These are phyloP conservation scores for Aristolochia fimbriata DNA, from an alignment of 164 flowering plant genomes.

Conservation along the genomic window DNA sequence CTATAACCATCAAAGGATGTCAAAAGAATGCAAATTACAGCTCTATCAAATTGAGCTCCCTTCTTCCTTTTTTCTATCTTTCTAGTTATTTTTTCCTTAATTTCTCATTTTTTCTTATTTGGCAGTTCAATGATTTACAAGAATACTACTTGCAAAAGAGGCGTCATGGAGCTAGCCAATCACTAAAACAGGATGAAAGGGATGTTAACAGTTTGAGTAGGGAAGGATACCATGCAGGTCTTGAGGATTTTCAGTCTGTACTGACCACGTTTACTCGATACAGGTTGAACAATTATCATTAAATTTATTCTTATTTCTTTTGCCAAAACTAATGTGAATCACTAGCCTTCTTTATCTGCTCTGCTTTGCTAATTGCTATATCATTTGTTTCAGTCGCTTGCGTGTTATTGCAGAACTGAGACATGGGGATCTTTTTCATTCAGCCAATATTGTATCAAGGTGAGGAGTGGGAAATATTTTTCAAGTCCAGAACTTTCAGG, in stretches of 20 bases:
- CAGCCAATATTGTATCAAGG: constrained; percentile 97
- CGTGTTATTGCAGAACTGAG: constrained; percentile 90
- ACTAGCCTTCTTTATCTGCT: neutral
- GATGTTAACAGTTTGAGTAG: constrained; percentile 30
- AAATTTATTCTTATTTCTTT: neutral
- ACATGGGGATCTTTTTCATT: constrained; percentile 84
- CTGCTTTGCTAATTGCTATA: neutral
- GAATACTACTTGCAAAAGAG: constrained; percentile 92
- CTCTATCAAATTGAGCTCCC: no score
- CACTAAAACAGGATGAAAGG: constrained; percentile 31
- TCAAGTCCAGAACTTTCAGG: neutral
- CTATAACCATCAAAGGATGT: no score
- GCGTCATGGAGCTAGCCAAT: constrained; percentile 39
- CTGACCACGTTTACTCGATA: constrained; percentile 76
- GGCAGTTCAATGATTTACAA: constrained; percentile 88
- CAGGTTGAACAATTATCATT: constrained; percentile 36
- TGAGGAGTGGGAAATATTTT: constrained; percentile 12
- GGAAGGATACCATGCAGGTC: constrained; percentile 72
- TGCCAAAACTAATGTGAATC: neutral
- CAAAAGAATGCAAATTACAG: no score
- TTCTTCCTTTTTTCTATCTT: neutral
- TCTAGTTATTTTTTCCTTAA: neutral
- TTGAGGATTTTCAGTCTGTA: constrained; percentile 83
- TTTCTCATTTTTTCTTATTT: constrained; percentile 6
- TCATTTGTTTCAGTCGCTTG: constrained; percentile 50